Evolutionary conservation across 495 filamentous ascomycete species (phyloP), one percentile per base, ranked within the genome.

Genomic region (Lepraria neglecta): DNA sequence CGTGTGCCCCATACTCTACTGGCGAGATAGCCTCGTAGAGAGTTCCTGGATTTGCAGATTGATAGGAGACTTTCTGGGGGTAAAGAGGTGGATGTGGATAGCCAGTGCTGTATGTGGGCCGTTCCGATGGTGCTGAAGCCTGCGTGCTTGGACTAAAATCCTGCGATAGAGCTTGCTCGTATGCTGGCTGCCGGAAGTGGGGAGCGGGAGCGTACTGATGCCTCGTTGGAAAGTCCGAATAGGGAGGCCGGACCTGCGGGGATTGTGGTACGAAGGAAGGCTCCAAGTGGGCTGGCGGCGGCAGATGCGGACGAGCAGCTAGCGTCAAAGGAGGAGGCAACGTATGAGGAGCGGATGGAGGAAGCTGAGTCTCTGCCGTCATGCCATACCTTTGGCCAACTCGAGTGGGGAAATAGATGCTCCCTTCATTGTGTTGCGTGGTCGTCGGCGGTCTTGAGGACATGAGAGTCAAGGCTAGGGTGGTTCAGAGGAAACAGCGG

Each of bases 21-120:
- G 64, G 60, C 4, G 53, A 62, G 21, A 66, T 51, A 31, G 64
- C 64, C 56, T 66, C 64, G 48, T 63, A 66, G 4, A 66, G 54
- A 6, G 64, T 66, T 2, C 64, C 64, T 44, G 64, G 64, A 27
- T 66, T 66, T 11, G 50, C 51, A 9, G 64, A 63, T 56, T 66
- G 64, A 38, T 59, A 66, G 4, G 64, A 66, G 35, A 45, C 56
- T 31, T 56, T 62, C 33, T 62, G 61, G 6, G 64, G 59, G 47
- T 63, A 66, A 3, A 66, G 60, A 28, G 60, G 58, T 46, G 64
- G 64, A 58, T 66, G 64, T 6, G 64, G 10, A 33, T 48, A 65
- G 28, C 59, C 52, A 42, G 60, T 17, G 19, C 44, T 45, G 28
- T 62, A 33, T 9, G 46, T 19, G 31, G 64, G n/a, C 19, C 19